Evolutionary conservation across 1,284 basidiomycete species (phyloP), one percentile per base, ranked within the genome.

Genomic region (Neonothopanus nambi): DNA sequence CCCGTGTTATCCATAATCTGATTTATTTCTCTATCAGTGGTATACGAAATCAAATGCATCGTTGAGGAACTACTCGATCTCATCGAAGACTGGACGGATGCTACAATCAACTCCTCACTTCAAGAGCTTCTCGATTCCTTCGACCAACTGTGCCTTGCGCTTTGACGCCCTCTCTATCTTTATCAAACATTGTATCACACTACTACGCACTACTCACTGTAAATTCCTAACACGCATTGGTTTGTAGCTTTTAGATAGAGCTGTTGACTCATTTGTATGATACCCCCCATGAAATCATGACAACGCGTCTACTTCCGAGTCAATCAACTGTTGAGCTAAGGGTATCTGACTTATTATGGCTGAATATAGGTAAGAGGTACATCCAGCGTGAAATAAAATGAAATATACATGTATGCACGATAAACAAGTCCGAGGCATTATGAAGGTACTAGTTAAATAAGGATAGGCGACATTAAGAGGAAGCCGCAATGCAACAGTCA

Each of bases 1-100:
- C 21, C 56, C 51, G 38, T 35, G 18, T 17, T 38, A 41, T 47
- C 15, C 44, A 15, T 57, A 54, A 55, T 15, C 39, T 63, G 17
- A 37, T 26, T 18, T 33, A 7, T n/a, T 23, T 26, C 18, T 15
- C n/a, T 37, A 18, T 54, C 51, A 81, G 79, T 75, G 49, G 65
- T 79, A 8, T 76, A 76, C 54, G 66, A 77, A 3, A 63, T 81
- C 66, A 81, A 82, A 58, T 81, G 80, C 58, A 58, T 77, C 40
- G 33, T 80, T 18, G 76, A 78, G 54, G 65, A 67, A 3, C 41
- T 76, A 6, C 68, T 85, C 26, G 69, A 86, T 59, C 61, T 65
- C 1, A 59, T 68, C 2, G 81, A 84, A 63, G 75, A 82, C 58
- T 35, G 79, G 15, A 68, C 72, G 18, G 84, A 86, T 60, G 75